Percentiles rank a stretch among this genome's conserved stretches.
Conservation (phyloP, 306 rosid genomes). For the Trifolium subterraneum region DNA sequence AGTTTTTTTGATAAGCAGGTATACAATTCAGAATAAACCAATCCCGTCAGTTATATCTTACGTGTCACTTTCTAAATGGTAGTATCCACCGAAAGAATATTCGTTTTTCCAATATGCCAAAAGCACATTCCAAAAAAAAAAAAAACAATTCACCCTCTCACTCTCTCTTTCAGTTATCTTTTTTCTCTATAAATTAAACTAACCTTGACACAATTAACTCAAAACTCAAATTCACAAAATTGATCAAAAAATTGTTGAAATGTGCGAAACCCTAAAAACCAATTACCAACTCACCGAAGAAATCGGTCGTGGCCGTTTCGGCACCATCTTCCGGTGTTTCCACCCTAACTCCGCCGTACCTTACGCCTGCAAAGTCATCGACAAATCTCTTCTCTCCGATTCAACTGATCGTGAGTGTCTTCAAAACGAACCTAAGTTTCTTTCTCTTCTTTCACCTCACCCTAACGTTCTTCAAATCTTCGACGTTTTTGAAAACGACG, state of each 20-base stretch:
- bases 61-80: background rate
- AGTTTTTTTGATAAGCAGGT: background rate
- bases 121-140: background rate
- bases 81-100: constrained; percentile 44
- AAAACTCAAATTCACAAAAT: background rate
- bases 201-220: background rate
- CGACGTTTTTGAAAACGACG: constrained; percentile 63
- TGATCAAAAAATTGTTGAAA: constrained; percentile 9
- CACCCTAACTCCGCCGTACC: constrained; percentile 44
- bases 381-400: constrained; percentile 62
- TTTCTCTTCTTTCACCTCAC: constrained; percentile 72
- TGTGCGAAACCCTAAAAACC: constrained; percentile 59
- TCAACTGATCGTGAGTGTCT: constrained; percentile 73
- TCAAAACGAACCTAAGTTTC: constrained; percentile 76
- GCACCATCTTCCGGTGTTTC: constrained; percentile 72
- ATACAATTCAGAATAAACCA: background rate
- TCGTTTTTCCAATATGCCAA: constrained; percentile 7
- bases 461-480: constrained; percentile 71
- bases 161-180: background rate
- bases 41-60: background rate
- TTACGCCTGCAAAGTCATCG: constrained; percentile 77
- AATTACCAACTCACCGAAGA: constrained; percentile 76
- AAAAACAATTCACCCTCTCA: constrained; percentile 15
- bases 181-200: constrained; percentile 9
- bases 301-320: constrained; percentile 86